Evolutionary conservation across 176 grass and related monocot genomes (phyloP).

Genomic region (Oryza rufipogon): DNA sequence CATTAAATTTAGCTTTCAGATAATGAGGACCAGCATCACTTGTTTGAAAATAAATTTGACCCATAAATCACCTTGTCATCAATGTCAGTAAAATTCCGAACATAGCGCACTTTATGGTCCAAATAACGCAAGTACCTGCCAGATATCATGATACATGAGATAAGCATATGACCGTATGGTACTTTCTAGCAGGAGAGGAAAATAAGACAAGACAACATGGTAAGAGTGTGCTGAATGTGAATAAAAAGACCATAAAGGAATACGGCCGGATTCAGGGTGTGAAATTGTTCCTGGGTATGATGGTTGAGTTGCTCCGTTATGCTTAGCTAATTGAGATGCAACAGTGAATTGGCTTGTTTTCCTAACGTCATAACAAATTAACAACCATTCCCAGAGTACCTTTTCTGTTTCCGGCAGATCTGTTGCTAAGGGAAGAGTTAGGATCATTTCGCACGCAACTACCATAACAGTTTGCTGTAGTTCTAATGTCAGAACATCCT

Average conservation of each 20-base stretch:
- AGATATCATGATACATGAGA: constrained; percentile 14
- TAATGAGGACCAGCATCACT: neutral
- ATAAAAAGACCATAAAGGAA: neutral
- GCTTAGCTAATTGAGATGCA: neutral
- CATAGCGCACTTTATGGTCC: constrained; percentile 82
- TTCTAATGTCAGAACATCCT: neutral
- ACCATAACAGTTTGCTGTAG: neutral
- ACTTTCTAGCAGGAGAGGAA: neutral
- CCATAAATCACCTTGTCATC: constrained; percentile 81
- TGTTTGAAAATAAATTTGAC: constrained; percentile 2
- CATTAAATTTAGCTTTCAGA: neutral
- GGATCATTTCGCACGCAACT: neutral
- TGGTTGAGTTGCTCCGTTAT: neutral
- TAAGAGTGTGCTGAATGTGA: neutral
- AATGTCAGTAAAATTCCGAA: constrained; percentile 97
- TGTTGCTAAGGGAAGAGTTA: neutral
- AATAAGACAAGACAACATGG: constrained; percentile 10
- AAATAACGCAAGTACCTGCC: constrained; percentile 75
- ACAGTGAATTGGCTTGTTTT: neutral
- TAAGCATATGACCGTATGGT: neutral
- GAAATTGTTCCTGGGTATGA: neutral
- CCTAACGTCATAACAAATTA: neutral
- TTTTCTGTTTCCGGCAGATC: neutral
- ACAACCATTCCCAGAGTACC: neutral
- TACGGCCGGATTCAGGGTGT: neutral